Percentiles rank a stretch among this genome's conserved stretches.
Conservation (phyloP, 2,329 filamentous ascomycete genomes). For the Cladosporium velox region DNA sequence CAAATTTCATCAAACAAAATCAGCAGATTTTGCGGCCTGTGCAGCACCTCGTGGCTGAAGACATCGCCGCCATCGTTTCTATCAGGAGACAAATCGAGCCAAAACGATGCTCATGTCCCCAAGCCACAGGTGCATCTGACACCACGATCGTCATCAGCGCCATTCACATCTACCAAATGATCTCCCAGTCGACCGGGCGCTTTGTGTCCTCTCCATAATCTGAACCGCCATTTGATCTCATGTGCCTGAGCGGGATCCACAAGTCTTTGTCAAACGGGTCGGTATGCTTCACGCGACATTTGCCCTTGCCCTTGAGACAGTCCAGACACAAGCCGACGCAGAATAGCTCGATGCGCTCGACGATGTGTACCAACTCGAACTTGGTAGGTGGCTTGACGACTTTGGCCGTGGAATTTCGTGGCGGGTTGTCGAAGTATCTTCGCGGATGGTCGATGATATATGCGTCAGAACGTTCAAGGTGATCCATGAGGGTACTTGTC, state of each 20-base stretch:
- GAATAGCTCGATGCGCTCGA: background rate
- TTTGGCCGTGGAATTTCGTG: background rate
- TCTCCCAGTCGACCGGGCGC: background rate
- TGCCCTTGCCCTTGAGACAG: conserved; percentile 13
- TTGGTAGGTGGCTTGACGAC: background rate
- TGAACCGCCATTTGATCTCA: background rate
- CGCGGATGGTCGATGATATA: no score
- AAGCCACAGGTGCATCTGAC: background rate
- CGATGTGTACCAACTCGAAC: background rate
- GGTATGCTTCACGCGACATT: background rate
- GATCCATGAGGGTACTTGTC: background rate
- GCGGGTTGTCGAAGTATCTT: no score
- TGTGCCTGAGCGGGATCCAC: background rate
- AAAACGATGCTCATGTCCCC: background rate
- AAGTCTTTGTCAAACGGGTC: background rate
- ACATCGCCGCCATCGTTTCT: background rate
- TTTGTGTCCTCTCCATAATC: background rate
- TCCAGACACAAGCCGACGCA: conserved; percentile 22
- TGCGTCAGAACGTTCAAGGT: no score
- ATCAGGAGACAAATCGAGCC: background rate
- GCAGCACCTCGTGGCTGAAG: background rate
- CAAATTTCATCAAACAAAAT: background rate
- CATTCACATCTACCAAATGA: background rate
- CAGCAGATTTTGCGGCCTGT: background rate
- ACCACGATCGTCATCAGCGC: background rate